Conservation (phyloP, 371 early-diverging fungal species). For the Mucor racemosus region DNA sequence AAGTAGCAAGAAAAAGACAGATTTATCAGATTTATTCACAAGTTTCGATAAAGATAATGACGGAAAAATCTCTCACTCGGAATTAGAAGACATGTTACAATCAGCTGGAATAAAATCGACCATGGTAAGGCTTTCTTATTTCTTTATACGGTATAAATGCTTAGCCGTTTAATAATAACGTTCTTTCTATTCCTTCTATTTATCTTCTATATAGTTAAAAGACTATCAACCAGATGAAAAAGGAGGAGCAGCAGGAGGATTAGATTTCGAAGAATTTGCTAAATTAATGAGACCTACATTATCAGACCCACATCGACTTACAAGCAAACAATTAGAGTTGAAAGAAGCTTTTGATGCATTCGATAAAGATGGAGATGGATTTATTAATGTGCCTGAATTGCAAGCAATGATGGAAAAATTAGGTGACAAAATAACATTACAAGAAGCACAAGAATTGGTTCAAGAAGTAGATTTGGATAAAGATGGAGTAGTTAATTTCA, state of each 20-base stretch:
- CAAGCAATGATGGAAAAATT: conserved; percentile 52
- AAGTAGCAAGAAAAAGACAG: conserved; percentile 38
- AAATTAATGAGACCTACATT: conserved; percentile 49
- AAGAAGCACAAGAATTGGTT: conserved; percentile 45
- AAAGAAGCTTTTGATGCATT: conserved; percentile 53
- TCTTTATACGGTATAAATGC: conserved; percentile 4
- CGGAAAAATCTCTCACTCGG: conserved; percentile 36
- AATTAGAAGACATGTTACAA: conserved; percentile 39
- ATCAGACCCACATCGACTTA: conserved; percentile 34
- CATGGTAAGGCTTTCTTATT: conserved; percentile 32
- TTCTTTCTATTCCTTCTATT: neutral
- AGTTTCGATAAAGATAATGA: conserved; percentile 47
- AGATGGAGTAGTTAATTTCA: conserved; percentile 49
- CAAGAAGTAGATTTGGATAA: conserved; percentile 46
- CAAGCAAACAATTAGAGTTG: conserved; percentile 44
- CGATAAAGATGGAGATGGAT: conserved; percentile 48
- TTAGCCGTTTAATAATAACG: conserved; percentile 1
- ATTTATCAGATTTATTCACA: conserved; percentile 43
- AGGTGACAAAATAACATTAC: conserved; percentile 42
- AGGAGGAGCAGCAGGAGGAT: conserved; percentile 20
- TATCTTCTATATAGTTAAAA: conserved; percentile 23
- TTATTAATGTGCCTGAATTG: conserved; percentile 44
- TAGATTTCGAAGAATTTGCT: conserved; percentile 50
- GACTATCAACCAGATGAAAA: conserved; percentile 5
- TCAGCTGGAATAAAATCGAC: conserved; percentile 33